Evolutionary conservation across 305 asterid species (phyloP).

Genomic region (Solanum hybrid): DNA sequence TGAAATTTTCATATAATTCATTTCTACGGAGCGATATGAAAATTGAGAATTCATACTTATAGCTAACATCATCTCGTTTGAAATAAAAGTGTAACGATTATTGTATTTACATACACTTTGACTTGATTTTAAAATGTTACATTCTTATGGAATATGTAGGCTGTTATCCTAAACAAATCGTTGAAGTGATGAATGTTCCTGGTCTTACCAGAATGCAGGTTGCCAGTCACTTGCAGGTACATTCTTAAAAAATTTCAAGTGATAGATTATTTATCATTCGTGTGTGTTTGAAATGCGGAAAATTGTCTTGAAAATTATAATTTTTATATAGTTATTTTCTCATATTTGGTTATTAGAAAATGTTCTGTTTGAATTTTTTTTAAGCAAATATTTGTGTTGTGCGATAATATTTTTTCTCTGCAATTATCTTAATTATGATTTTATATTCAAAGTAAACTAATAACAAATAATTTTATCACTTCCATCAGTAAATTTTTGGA

Average conservation of each 20-base stretch:
- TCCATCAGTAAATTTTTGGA: not conserved
- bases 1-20: not conserved
- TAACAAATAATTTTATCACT: not conserved
- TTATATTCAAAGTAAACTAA: not conserved
- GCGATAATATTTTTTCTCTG: not conserved
- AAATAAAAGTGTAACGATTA: not conserved
- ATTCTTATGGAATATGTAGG: slow-evolving; percentile 11
- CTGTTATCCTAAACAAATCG: slow-evolving; percentile 31
- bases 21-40: not conserved
- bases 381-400: not conserved
- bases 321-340: not conserved
- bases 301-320: not conserved
- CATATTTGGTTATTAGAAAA: not conserved
- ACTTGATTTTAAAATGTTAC: not conserved
- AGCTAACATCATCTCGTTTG: not conserved
- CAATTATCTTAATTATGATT: not conserved
- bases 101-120: not conserved
- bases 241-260: not conserved
- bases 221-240: slow-evolving; percentile 46
- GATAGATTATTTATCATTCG: not conserved
- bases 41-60: not conserved
- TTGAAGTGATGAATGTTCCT: not conserved
- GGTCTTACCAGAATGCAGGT: slow-evolving; percentile 64
- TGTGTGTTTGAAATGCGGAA: not conserved
- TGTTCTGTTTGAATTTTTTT: not conserved